phyloP scores from a whole-genome alignment of 2,329 filamentous ascomycete species.

The Xenoacremonium recifei region DNA sequence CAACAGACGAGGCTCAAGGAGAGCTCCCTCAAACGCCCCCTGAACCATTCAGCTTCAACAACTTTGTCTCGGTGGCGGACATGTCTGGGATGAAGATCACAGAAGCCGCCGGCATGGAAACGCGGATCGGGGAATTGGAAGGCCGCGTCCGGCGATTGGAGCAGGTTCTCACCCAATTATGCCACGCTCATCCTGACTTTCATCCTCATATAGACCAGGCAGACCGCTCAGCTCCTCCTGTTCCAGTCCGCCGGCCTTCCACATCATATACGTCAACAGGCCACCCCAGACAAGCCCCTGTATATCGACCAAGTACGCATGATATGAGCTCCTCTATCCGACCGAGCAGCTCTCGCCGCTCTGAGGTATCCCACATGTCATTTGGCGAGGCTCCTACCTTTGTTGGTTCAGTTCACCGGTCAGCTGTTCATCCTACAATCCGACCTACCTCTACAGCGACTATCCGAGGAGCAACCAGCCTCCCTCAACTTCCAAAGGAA shows the following conservation, averaged over 20 bases:
- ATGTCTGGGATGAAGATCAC: conserved; percentile 58
- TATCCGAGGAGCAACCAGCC: conserved; percentile 45
- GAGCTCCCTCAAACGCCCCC: conserved; percentile 38
- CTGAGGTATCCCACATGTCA: conserved; percentile 41
- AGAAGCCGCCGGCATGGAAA: conserved; percentile 52
- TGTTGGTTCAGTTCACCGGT: conserved; percentile 41
- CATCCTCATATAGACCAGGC: conserved; percentile 29
- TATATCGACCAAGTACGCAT: conserved; percentile 2
- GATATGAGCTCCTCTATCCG: conserved; percentile 12
- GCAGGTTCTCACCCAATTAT: conserved; percentile 49
- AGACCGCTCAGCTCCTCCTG: conserved; percentile 22
- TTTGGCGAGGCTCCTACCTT: conserved; percentile 47
- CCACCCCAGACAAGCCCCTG: conserved; percentile 1
- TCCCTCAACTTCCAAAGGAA: conserved; percentile 39
- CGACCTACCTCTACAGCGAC: conserved; percentile 47
- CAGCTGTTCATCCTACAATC: conserved; percentile 23
- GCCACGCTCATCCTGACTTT: conserved; percentile 44
- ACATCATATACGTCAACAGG: conserved; percentile 12
- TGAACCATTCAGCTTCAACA: conserved; percentile 56
- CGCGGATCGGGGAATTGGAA: conserved; percentile 52
- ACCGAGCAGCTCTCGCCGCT: conserved; percentile 36
- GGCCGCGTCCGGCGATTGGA: conserved; percentile 52
- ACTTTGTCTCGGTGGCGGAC: conserved; percentile 43
- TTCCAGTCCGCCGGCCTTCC: conserved; percentile 21
- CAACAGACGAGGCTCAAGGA: conserved; percentile 29